Evolutionary conservation across 768 basidiomycete species (phyloP).

Genomic region (Mrakia hoshinonis): DNA sequence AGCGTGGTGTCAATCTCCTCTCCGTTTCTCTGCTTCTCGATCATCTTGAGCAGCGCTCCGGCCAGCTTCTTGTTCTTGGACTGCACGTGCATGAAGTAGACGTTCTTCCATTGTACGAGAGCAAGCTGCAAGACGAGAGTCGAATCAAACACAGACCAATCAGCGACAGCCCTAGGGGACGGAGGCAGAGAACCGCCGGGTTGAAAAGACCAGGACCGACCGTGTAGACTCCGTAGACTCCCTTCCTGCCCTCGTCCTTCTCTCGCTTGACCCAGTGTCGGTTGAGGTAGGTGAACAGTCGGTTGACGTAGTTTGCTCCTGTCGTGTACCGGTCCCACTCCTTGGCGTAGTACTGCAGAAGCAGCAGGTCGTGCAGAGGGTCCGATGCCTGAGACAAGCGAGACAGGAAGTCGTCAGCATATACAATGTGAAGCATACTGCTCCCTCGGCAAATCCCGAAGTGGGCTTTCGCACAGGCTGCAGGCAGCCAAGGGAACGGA

Average conservation of each 20-base stretch:
- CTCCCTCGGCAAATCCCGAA: no score
- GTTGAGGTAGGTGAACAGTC: slow-evolving; percentile 94
- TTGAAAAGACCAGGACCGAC: slow-evolving; percentile 47
- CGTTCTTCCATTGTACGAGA: slow-evolving; percentile 88
- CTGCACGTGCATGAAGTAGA: slow-evolving; percentile 85
- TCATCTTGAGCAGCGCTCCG: slow-evolving; percentile 73
- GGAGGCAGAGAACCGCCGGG: no score
- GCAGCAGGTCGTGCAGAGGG: slow-evolving; percentile 68
- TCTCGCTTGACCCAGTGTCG: slow-evolving; percentile 99
- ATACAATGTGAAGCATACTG: no score
- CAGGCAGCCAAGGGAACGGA: slow-evolving; percentile 14
- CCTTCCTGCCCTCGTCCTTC: slow-evolving; percentile 90
- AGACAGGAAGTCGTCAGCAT: background rate
- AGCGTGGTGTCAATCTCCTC: slow-evolving; percentile 86
- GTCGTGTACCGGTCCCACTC: slow-evolving; percentile 97
- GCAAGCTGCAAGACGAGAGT: slow-evolving; percentile 54
- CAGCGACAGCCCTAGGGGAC: no score
- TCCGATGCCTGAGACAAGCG: slow-evolving; percentile 56
- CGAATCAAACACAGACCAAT: no score
- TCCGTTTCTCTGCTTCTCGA: slow-evolving; percentile 89
- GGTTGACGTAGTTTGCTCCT: slow-evolving; percentile 93
- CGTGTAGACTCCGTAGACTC: slow-evolving; percentile 91
- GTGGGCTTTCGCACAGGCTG: background rate
- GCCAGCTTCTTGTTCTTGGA: slow-evolving; percentile 71
- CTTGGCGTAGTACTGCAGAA: slow-evolving; percentile 78